Base-by-base conservation (phyloP, 768 basidiomycete genomes). In the Pisolithus tinctorius region DNA sequence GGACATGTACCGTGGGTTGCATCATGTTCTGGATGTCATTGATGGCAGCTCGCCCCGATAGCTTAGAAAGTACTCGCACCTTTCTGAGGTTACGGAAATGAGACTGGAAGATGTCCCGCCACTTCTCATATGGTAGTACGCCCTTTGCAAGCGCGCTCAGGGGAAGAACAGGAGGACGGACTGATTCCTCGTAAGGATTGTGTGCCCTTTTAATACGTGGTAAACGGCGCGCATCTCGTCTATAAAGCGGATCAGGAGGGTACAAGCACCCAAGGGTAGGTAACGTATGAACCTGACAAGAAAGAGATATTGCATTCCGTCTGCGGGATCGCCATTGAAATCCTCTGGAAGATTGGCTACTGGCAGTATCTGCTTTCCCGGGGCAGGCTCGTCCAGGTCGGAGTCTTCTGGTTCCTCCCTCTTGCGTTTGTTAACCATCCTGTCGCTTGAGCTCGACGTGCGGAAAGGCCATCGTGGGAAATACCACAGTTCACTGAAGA, bases 291-390 rank as follows among this genome's bases (percentile, higher is more conserved):
- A 88, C 89, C 89, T 78, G 40, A 91, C 89, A 47, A 80, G 80
- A 66, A 91, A 90, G 40, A 92, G 73, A 64, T 92, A 91, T 59
- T 91, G 77, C 75, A 86, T 57, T 2, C 89, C 89, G 67, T 91
- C 84, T 59, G 67, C 64, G 0, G 89, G 88, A 45, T 75, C 76
- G 25, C 72, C 79, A 55, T 80, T 69, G 62, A 85, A 92, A 60
- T 84, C 74, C 17, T 69, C 62, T n/a, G 88, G 86, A 46, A 92
- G 75, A 59, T 82, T 76, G 17, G 89, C 88, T n/a, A 92, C 86
- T 16, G 89, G 89, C 3, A 92, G 74, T 25, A 79, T 85, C 66
- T 89, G 88, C 55, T 70, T 80, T 40, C 87, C 87, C 47, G 80
- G 75, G 7, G 74, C 64, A 14, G 77, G 72, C 47, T 84, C 81